Conservation (phyloP, 1,139 yeast genomes). For the Sugiyamaella xylanicola region DNA sequence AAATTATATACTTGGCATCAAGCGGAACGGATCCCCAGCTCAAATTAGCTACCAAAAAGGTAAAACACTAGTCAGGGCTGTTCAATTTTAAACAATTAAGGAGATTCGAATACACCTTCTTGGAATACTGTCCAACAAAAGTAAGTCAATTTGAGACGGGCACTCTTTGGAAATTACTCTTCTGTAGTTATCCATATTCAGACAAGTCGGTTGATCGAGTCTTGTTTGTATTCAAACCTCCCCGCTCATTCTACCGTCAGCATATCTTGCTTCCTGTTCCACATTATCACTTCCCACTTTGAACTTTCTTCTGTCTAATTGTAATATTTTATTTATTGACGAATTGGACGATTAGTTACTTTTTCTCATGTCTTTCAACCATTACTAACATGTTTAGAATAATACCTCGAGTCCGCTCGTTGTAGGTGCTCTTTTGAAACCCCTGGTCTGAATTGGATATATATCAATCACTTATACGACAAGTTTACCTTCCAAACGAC, state of each 20-base stretch:
- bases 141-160: background rate
- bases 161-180: background rate
- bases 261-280: background rate
- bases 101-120: background rate
- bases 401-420: background rate
- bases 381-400: constrained; percentile 13
- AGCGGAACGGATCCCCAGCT: constrained; percentile 1
- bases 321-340: background rate
- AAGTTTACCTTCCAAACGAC: background rate
- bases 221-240: background rate
- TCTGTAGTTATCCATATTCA: background rate
- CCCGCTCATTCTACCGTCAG: background rate
- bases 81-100: background rate
- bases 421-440: constrained; percentile 10
- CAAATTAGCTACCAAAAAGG: background rate
- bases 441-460: constrained; percentile 1
- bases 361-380: constrained; percentile 10
- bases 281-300: background rate
- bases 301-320: constrained; percentile 1
- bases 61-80: background rate
- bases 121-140: background rate
- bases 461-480: constrained; percentile 4
- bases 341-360: constrained; percentile 3
- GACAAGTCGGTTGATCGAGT: background rate
- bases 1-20: constrained; percentile 10